These are phyloP conservation scores for Marasmius fiardii DNA, from an alignment of 1,284 basidiomycete species.

Conservation along the genomic window DNA sequence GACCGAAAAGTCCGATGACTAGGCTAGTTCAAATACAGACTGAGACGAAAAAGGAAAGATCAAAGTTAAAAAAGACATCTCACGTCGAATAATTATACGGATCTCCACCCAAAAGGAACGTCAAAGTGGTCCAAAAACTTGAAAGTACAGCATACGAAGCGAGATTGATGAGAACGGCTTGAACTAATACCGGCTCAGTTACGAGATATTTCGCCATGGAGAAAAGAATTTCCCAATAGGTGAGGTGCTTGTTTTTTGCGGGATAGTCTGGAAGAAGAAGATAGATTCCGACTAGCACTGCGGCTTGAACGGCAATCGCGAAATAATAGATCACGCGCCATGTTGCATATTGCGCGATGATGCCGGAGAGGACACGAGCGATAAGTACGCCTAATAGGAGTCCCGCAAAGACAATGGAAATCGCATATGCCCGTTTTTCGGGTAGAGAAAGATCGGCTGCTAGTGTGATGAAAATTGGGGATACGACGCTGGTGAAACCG, in stretches of 20 bases:
- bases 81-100: constrained; percentile 68
- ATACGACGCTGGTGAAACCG: constrained; percentile 39
- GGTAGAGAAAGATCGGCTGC: constrained; percentile 52
- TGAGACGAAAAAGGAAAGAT: neutral
- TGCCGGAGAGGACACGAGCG: constrained; percentile 64
- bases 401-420: constrained; percentile 48
- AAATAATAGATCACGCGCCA: constrained; percentile 70
- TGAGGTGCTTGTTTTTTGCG: constrained; percentile 53
- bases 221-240: constrained; percentile 58
- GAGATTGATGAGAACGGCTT: constrained; percentile 55
- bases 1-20: constrained; percentile 69
- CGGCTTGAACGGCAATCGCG: constrained; percentile 52
- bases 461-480: constrained; percentile 46
- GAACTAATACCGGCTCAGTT: constrained; percentile 70
- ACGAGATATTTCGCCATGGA: constrained; percentile 67
- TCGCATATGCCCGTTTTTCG: constrained; percentile 41
- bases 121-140: constrained; percentile 70
- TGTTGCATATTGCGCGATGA: constrained; percentile 57
- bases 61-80: constrained; percentile 19
- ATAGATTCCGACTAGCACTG: constrained; percentile 52
- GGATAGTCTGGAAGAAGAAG: constrained; percentile 69
- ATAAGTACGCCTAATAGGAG: constrained; percentile 68
- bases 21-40: constrained; percentile 35
- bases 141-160: constrained; percentile 55
- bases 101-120: constrained; percentile 63